These are phyloP conservation scores for Erythrobasidium hasegawianum DNA, from an alignment of 1,284 basidiomycete genomes.

Conservation along the genomic window DNA sequence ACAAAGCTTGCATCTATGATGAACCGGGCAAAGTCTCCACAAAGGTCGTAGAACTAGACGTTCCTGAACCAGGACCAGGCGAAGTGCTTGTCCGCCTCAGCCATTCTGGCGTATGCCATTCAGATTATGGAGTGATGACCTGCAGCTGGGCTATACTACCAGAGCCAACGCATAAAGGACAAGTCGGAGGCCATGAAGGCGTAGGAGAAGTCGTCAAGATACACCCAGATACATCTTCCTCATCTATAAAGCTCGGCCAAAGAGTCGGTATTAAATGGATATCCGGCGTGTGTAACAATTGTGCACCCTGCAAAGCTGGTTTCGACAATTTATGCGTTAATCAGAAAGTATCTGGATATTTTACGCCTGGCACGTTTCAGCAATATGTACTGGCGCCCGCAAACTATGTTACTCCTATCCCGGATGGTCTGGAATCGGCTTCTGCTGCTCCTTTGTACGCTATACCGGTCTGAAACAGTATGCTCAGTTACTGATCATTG, in stretches of 20 bases:
- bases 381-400: slow-evolving; percentile 34
- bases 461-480: neutral
- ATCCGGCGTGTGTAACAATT: slow-evolving; percentile 16
- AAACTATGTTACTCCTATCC: slow-evolving; percentile 46
- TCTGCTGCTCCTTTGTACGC: slow-evolving; percentile 42
- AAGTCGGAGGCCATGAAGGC: slow-evolving; percentile 27
- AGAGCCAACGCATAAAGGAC: slow-evolving; percentile 11
- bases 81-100: slow-evolving; percentile 25
- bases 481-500: neutral
- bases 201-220: slow-evolving; percentile 30
- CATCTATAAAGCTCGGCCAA: slow-evolving; percentile 15
- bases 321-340: slow-evolving; percentile 27
- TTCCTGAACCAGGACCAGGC: slow-evolving; percentile 24
- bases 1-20: slow-evolving; percentile 31
- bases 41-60: slow-evolving; percentile 22
- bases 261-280: slow-evolving; percentile 35
- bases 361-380: slow-evolving; percentile 41
- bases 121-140: slow-evolving; percentile 31
- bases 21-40: slow-evolving; percentile 28
- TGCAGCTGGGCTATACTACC: slow-evolving; percentile 29
- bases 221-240: slow-evolving; percentile 16
- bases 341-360: slow-evolving; percentile 29
- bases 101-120: slow-evolving; percentile 28
- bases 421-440: slow-evolving; percentile 43
- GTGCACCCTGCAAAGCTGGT: slow-evolving; percentile 18